Percentiles rank a stretch among this genome's conserved stretches.
These are phyloP conservation scores for Psilocybe cyanescens DNA, from an alignment of 768 basidiomycete species.

Conservation along the genomic window DNA sequence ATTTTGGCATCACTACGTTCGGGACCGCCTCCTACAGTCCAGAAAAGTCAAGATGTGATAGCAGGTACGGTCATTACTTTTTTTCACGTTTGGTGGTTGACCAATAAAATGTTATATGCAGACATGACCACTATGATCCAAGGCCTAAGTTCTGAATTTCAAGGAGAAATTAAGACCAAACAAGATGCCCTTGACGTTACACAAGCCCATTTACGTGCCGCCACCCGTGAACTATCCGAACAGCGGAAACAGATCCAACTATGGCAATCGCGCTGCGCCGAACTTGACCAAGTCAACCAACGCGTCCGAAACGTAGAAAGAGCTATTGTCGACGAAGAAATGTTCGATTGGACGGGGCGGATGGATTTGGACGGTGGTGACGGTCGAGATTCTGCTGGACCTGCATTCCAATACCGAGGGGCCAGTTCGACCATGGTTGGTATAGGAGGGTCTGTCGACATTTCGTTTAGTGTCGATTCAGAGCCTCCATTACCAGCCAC, in stretches of 20 bases:
- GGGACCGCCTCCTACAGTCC: constrained; percentile 75
- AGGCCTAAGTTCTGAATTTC: constrained; percentile 76
- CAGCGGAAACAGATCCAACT: constrained; percentile 83
- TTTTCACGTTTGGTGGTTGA: background rate
- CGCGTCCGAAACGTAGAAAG: constrained; percentile 84
- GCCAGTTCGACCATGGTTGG: constrained; percentile 67
- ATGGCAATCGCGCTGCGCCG: constrained; percentile 74
- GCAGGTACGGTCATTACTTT: constrained; percentile 48
- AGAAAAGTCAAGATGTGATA: constrained; percentile 89
- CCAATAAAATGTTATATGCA: constrained; percentile 27
- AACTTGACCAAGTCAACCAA: constrained; percentile 82
- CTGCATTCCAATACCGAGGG: constrained; percentile 76
- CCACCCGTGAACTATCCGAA: constrained; percentile 89
- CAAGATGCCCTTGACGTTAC: constrained; percentile 88
- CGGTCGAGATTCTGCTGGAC: constrained; percentile 46
- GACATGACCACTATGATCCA: constrained; percentile 90
- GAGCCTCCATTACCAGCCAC: constrained; percentile 72
- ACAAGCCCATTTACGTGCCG: constrained; percentile 84
- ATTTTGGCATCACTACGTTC: constrained; percentile 74
- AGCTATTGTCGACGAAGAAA: constrained; percentile 77
- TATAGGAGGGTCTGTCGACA: constrained; percentile 66
- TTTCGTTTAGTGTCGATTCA: constrained; percentile 64
- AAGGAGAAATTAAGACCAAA: constrained; percentile 82
- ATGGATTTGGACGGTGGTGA: constrained; percentile 46
- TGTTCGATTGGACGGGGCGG: constrained; percentile 90